Base-by-base conservation (phyloP, 352 stramenopile genomes). In the Blastocystis hominis region DNA sequence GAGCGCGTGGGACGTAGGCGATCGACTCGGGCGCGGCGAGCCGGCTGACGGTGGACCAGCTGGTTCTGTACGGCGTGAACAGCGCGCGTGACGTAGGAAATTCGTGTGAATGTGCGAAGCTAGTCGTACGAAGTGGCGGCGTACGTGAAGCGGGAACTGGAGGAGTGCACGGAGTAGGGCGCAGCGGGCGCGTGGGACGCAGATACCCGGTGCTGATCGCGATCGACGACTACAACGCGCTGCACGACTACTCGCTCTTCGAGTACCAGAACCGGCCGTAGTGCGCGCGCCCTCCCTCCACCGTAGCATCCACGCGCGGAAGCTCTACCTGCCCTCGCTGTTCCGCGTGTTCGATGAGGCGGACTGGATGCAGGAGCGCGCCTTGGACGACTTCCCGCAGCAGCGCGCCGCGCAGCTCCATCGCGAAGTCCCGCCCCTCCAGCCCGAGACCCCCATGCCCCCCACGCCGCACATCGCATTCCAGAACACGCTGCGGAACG, bases 41-140 rank as follows among this genome's bases (percentile, higher is more conserved):
- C 3, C 34, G 36, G 1, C 50, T 76, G 64, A 76, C 50, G n/a
- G 36, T 76, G 64, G 64, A 76, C 47, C 64, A 76, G 36, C 1
- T 76, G 36, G 64, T 50, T 34, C 47, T 76, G 47, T 76, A 76
- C 47, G 64, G 64, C n/a, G 64, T 76, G 64, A 76, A 76, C 38
- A 76, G 64, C 47, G 64, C 64, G 42, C 64, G 64, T 76, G 64
- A 76, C 47, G 64, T 76, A 34, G 10, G 64, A 4, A 34, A 30
- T 7, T 24, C 6, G 42, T 3, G 3, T 1, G 64, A 20, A 13
- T 50, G 1, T n/a, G n/a, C 30, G 40, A 55, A 4, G 5, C 36
- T 50, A 76, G 64, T 46, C 64, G 3, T 76, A 76, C 47, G 64
- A 76, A 34, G 34, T 76, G 13, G 38, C 34, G 20, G 64, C 64